These are phyloP conservation scores for Suhomyces sp. DNA, from an alignment of 805 yeast genomes.

Conservation along the genomic window DNA sequence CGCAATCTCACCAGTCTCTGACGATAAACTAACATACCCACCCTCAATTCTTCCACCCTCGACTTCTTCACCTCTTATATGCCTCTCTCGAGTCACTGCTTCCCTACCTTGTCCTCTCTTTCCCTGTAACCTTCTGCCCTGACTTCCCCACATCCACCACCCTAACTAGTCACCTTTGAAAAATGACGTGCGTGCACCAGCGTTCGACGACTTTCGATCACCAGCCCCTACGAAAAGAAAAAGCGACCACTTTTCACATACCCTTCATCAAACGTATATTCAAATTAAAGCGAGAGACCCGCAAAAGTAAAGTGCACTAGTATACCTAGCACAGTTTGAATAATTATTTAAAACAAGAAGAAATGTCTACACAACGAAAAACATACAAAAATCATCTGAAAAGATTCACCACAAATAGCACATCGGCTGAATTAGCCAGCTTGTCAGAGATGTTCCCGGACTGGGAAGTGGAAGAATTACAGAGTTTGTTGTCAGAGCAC, in stretches of 20 bases:
- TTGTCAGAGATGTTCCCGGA: conserved; percentile 89
- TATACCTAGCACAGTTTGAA: conserved; percentile 3
- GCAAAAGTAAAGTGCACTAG: conserved; percentile 2
- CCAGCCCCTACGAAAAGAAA: conserved; percentile 7
- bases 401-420: conserved; percentile 29
- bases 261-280: conserved; percentile 3
- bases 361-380: conserved; percentile 37
- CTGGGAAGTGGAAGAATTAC: conserved; percentile 86
- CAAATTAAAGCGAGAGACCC: conserved; percentile 1
- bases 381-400: conserved; percentile 47
- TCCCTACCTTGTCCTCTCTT: background rate
- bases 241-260: conserved; percentile 1
- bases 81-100: background rate
- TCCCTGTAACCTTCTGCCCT: background rate
- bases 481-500: conserved; percentile 71
- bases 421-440: conserved; percentile 44
- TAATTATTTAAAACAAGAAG: background rate
- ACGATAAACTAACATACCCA: background rate
- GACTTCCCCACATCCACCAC: background rate
- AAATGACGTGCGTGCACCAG: conserved; percentile 2
- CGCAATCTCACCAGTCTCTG: background rate
- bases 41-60: background rate
- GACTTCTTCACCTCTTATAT: background rate
- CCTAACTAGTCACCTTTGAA: background rate
- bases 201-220: conserved; percentile 6